These are phyloP conservation scores for Didymellaceae sp. DNA, from an alignment of 2,329 filamentous ascomycete species.

Conservation along the genomic window DNA sequence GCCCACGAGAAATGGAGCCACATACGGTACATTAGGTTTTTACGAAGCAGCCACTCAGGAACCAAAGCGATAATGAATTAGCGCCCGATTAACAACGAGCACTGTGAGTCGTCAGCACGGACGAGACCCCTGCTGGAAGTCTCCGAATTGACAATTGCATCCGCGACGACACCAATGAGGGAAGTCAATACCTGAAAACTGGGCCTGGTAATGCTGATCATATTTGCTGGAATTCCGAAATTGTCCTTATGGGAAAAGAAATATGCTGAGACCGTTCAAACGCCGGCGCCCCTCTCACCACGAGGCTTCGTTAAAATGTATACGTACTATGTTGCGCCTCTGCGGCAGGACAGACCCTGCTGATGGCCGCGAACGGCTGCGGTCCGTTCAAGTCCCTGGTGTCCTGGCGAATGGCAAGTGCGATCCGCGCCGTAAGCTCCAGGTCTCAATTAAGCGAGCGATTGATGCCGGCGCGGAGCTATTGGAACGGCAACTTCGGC, in stretches of 20 bases:
- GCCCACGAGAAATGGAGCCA: conserved; percentile 40
- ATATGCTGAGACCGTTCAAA: conserved; percentile 39
- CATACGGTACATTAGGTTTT: conserved; percentile 45
- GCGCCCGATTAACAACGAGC: conserved; percentile 42
- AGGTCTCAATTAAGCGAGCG: conserved; percentile 38
- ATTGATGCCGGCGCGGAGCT: conserved; percentile 41
- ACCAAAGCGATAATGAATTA: conserved; percentile 41
- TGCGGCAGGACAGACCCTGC: conserved; percentile 30
- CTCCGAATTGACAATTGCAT: conserved; percentile 42
- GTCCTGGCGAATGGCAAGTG: conserved; percentile 42
- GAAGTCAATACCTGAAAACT: conserved; percentile 31
- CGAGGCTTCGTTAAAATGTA: conserved; percentile 28
- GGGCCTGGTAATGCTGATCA: conserved; percentile 46
- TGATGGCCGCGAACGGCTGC: conserved; percentile 40
- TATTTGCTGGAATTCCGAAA: conserved; percentile 48
- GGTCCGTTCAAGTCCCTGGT: conserved; percentile 36
- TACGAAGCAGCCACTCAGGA: conserved; percentile 44
- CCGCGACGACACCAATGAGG: conserved; percentile 41
- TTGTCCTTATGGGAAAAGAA: conserved; percentile 44
- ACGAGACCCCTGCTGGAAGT: conserved; percentile 41
- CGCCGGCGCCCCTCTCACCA: conserved; percentile 31
- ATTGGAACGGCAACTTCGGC: conserved; percentile 40
- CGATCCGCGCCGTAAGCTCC: conserved; percentile 44
- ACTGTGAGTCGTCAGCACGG: conserved; percentile 41
- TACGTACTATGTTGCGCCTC: conserved; percentile 24